Base-by-base conservation (phyloP, 768 basidiomycete genomes). In the Nidularia sp. region DNA sequence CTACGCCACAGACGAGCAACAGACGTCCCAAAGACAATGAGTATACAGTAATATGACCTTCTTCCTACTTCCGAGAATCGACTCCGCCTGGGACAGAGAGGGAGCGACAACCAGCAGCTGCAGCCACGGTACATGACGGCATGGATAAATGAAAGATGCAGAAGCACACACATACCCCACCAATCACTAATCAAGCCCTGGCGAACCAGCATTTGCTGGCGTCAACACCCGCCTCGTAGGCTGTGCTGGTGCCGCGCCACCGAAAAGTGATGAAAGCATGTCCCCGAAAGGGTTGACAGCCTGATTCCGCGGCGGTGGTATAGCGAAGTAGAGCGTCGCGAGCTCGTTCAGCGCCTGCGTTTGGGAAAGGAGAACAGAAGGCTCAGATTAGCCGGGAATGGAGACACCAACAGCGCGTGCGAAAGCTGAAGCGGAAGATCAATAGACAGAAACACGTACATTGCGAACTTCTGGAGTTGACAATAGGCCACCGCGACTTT, bases 181-280 rank as follows among this genome's bases (percentile, higher is more conserved):
- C 8, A 12, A 8, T 8, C 44, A 45, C 36, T 65, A 83, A 59
- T 82, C 80, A 52, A 83, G 62, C n/a, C 75, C 78, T 5, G 72
- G 60, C 12, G 70, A 57, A 18, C 57, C 53, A 12, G 66, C 57
- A 18, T 65, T 62, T 9, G 73, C 67, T 35, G 80, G 80, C n/a
- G 75, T 60, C 49, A 82, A 59, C n/a, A 74, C 63, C 50, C 79
- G 72, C 55, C 77, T 70, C 10, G 70, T 55, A 2, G 72, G 66
- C 48, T 69, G 68, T 3, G 63, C 50, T 31, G 74, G 66, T 7
- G 74, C 59, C 1, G 79, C 79, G 5, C 91, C 91, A 29, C 94
- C 94, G 53, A 98, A 88, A 64, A 98, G 72, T 4, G 86, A 85
- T 4, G 93, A 90, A 68, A 98, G 71, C 78, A 98, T 88, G 31